Conservation (phyloP, 371 early-diverging fungal genomes). For the Hamiltosporidium tvaerminnensis region DNA sequence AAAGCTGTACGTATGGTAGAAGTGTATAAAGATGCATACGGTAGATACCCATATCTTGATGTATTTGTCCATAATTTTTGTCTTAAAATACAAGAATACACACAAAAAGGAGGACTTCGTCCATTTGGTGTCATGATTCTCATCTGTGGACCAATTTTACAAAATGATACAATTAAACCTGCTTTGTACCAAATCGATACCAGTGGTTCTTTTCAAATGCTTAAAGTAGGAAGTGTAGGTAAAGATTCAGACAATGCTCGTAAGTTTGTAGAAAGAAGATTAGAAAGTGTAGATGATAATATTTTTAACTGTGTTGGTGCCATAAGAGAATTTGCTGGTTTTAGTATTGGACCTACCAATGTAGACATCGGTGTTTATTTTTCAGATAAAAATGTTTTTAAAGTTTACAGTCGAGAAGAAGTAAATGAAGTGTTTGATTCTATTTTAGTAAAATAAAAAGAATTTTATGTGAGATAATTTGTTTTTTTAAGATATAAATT, state of each 20-base stretch:
- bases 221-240: constrained; percentile 30
- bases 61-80: constrained; percentile 44
- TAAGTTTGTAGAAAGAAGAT: constrained; percentile 35
- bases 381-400: constrained; percentile 15
- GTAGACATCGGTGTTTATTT: constrained; percentile 36
- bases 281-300: constrained; percentile 39
- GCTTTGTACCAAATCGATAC: constrained; percentile 47
- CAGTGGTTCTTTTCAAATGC: constrained; percentile 36
- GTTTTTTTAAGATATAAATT: too few species aligned
- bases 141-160: constrained; percentile 23
- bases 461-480: too few species aligned
- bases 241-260: constrained; percentile 29
- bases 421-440: constrained; percentile 43
- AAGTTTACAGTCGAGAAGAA: constrained; percentile 21
- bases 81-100: constrained; percentile 44
- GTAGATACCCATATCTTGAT: constrained; percentile 35
- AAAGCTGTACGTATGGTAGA: constrained; percentile 38
- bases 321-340: constrained; percentile 35
- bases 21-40: constrained; percentile 48
- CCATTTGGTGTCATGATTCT: constrained; percentile 50
- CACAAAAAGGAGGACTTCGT: constrained; percentile 46
- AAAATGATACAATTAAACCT: constrained; percentile 21
- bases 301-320: constrained; percentile 27
- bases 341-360: constrained; percentile 14
- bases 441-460: constrained; percentile 4